Conservation (phyloP, 257 asterid genomes). For the Thymus mandschuricus region DNA sequence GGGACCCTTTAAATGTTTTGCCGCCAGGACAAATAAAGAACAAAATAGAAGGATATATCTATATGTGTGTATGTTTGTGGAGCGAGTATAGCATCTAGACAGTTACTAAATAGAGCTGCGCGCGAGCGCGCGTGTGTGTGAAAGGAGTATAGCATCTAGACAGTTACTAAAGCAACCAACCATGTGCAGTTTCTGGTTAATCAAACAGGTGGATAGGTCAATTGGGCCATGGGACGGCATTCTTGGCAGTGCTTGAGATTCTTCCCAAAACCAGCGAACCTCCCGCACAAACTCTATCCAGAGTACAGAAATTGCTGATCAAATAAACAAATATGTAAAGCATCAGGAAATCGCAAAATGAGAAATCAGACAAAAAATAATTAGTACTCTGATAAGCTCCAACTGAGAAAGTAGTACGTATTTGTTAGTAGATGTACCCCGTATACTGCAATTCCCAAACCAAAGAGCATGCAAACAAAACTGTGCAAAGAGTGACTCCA, state of each 20-base stretch:
- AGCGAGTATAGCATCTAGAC: too few relatives aligned
- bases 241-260: conserved; percentile 84
- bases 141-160: conserved; percentile 12
- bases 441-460: conserved; percentile 92
- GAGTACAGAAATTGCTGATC: conserved; percentile 81
- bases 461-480: conserved; percentile 92
- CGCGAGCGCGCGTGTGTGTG: too few relatives aligned
- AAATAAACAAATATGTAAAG: conserved; percentile 26
- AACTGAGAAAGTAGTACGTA: conserved; percentile 17
- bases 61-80: too few relatives aligned
- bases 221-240: conserved; percentile 67
- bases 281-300: conserved; percentile 96
- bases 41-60: neutral
- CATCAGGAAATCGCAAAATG: conserved; percentile 20
- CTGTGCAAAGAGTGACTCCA: conserved; percentile 85
- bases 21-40: neutral
- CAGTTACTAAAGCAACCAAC: conserved; percentile 45
- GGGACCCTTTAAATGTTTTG: conserved; percentile 26
- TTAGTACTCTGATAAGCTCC: conserved; percentile 23
- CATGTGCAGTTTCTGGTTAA: conserved; percentile 91
- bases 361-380: conserved; percentile 6
- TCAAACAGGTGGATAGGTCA: conserved; percentile 80
- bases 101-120: too few relatives aligned
- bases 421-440: conserved; percentile 50
- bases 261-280: conserved; percentile 98